phyloP scores from a whole-genome alignment of 208 protist species.

The Acanthamoeba rhysodes region DNA sequence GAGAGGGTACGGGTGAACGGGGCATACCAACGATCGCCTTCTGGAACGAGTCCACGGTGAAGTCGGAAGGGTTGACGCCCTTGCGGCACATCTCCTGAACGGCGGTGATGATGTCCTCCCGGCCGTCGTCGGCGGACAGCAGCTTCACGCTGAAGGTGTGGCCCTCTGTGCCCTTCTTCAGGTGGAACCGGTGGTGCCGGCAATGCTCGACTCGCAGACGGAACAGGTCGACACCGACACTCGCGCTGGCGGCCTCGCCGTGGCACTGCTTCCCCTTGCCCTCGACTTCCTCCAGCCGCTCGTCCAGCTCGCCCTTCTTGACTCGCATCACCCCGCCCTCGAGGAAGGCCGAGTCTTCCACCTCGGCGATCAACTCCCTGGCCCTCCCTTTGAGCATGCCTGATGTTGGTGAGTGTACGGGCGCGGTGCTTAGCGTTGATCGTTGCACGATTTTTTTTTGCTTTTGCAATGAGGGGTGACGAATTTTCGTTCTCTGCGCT shows the following conservation, averaged over 20 bases:
- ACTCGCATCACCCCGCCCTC: background rate
- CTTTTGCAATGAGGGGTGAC: too few relatives aligned
- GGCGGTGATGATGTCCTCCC: slow-evolving; percentile 6
- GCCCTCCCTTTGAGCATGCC: slow-evolving; percentile 2
- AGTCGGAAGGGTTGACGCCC: background rate
- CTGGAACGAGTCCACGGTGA: slow-evolving; percentile 21
- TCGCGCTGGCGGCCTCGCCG: background rate
- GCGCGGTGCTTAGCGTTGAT: too few relatives aligned
- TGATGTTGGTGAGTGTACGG: background rate
- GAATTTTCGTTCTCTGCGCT: too few relatives aligned
- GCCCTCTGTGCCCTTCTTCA: slow-evolving; percentile 28
- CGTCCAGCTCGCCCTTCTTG: background rate
- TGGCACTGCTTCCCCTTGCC: background rate
- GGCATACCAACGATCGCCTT: background rate
- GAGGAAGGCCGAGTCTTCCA: slow-evolving; percentile 21
- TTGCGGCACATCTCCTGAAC: slow-evolving; percentile 14
- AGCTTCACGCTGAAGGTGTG: slow-evolving; percentile 30
- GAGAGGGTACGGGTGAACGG: background rate
- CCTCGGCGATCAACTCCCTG: background rate
- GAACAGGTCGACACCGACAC: background rate
- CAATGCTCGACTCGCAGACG: background rate
- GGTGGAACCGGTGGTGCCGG: slow-evolving; percentile 8
- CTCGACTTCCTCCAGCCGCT: background rate
- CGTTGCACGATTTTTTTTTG: too few relatives aligned
- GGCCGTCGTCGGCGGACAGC: background rate